phyloP scores from a whole-genome alignment of 176 grass and related monocot species.

The Calamus simplicifolius region DNA sequence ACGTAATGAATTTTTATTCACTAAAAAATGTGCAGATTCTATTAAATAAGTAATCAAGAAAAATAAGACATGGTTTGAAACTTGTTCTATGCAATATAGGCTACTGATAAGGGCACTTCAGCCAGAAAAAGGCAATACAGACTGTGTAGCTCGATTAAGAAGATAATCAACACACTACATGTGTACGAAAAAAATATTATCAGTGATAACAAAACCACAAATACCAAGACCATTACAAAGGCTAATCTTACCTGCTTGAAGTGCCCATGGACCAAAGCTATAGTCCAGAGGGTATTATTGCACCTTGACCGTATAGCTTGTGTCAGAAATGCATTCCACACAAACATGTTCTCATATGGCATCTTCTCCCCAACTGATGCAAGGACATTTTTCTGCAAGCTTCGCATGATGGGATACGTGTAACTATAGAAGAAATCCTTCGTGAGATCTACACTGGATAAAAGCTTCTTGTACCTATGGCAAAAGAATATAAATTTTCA shows the following conservation, averaged over 20 bases:
- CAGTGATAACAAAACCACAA: no score
- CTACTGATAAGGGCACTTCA: no score
- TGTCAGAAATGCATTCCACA: conserved; percentile 91
- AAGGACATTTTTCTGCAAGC: conserved; percentile 66
- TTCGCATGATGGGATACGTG: conserved; percentile 95
- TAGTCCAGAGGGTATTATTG: conserved; percentile 77
- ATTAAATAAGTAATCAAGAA: no score
- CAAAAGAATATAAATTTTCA: conserved; percentile 1
- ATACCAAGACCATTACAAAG: no score
- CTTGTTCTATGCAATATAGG: no score
- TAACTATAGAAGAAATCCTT: conserved; percentile 99
- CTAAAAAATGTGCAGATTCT: no score
- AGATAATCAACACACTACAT: no score
- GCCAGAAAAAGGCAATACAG: no score
- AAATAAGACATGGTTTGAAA: no score
- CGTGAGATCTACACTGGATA: conserved; percentile 84
- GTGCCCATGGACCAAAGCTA: conserved; percentile 90
- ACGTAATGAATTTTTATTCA: no score
- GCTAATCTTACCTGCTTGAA: conserved; percentile 70
- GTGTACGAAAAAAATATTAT: no score
- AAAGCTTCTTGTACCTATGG: conserved; percentile 91
- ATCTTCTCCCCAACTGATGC: conserved; percentile 51
- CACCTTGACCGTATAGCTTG: conserved; percentile 77
- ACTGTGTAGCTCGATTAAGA: no score
- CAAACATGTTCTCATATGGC: conserved; percentile 87